A percentile compares a stretch with the other conserved stretches of the same genome.
phyloP scores from a whole-genome alignment of 2,329 filamentous ascomycete species.

The Calonectria pseudoturangicola region DNA sequence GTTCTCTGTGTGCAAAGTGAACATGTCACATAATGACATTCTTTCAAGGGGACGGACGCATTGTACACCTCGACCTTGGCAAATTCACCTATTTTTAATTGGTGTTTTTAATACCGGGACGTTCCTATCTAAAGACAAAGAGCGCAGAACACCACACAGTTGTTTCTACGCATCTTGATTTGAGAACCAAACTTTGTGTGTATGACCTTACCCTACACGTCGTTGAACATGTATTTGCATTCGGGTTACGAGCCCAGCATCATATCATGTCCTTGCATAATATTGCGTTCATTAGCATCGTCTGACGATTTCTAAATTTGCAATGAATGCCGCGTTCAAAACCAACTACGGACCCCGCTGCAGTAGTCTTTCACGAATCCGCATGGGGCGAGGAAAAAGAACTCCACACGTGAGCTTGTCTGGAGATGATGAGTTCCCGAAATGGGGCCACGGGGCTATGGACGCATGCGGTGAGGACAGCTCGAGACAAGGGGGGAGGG shows the following conservation, averaged over 20 bases:
- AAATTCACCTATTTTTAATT: background rate
- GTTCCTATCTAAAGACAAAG: too few relatives aligned
- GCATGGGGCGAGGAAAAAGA: conserved; percentile 22
- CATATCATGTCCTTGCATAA: conserved; percentile 24
- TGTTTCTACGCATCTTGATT: background rate
- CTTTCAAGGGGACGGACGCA: too few relatives aligned
- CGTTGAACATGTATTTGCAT: background rate
- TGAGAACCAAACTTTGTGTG: background rate
- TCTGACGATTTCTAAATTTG: conserved; percentile 13
- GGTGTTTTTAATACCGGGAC: too few relatives aligned
- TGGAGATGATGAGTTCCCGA: conserved; percentile 24
- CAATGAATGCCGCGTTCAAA: background rate
- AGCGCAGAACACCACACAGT: background rate
- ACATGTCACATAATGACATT: too few relatives aligned
- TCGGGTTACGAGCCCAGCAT: background rate
- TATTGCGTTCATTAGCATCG: conserved; percentile 9
- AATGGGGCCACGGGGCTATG: conserved; percentile 32
- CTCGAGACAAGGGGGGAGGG: background rate
- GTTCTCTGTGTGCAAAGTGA: too few relatives aligned
- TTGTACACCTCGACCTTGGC: background rate
- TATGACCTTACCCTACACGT: conserved; percentile 16
- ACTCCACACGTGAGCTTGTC: conserved; percentile 24
- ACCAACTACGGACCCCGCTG: conserved; percentile 1
- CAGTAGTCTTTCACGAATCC: conserved; percentile 16
- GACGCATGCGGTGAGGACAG: conserved; percentile 24